Evolutionary conservation across 306 rosid genomes (phyloP).

Genomic region (Acacia confusa): DNA sequence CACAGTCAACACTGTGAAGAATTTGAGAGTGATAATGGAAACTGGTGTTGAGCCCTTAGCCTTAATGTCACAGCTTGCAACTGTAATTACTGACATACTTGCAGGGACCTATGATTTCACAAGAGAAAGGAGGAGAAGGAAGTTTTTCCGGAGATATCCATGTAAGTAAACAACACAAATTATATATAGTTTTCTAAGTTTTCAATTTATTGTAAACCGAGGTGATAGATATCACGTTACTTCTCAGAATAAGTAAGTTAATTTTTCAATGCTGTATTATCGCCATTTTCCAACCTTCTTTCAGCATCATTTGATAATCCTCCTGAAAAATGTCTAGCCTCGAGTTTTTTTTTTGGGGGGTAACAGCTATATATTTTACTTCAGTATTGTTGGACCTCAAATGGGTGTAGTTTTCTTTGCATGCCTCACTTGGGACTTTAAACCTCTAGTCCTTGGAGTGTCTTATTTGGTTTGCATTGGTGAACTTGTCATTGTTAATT

Average conservation of each 20-base stretch:
- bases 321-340: slow-evolving; percentile 11
- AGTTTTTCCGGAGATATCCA: slow-evolving; percentile 84
- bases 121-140: slow-evolving; percentile 76
- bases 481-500: neutral
- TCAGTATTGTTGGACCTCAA: neutral
- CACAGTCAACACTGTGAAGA: slow-evolving; percentile 94
- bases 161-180: slow-evolving; percentile 48
- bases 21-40: slow-evolving; percentile 90
- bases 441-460: neutral
- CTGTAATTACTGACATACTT: slow-evolving; percentile 93
- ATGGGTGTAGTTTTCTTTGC: neutral
- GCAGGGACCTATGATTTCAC: slow-evolving; percentile 85
- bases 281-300: neutral
- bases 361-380: neutral
- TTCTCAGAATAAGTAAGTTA: slow-evolving; percentile 10
- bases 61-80: slow-evolving; percentile 97
- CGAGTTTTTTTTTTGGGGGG: neutral
- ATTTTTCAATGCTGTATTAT: neutral
- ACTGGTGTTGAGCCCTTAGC: slow-evolving; percentile 94
- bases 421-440: slow-evolving; percentile 5
- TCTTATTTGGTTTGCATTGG: slow-evolving; percentile 16
- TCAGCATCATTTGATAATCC: neutral
- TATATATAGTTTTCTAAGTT: neutral
- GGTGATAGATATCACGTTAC: neutral
- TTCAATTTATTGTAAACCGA: slow-evolving; percentile 23